Percentiles rank a stretch among this genome's conserved stretches.
phyloP scores from a whole-genome alignment of 352 stramenopile genomes.

The Pythium monospermum region DNA sequence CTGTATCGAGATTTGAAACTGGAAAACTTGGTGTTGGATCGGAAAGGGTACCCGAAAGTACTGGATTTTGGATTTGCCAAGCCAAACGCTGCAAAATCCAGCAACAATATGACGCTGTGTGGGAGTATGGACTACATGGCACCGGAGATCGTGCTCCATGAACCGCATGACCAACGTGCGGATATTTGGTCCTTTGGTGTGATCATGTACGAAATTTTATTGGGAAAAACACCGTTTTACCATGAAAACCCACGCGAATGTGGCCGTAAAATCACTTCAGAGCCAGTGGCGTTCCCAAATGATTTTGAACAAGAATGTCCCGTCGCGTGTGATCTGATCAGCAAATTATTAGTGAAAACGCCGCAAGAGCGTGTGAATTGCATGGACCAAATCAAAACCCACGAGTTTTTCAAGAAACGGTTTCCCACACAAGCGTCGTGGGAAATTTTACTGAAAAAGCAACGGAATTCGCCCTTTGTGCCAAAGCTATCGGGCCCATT shows the following conservation, averaged over 20 bases:
- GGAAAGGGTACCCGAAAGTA: slow-evolving; percentile 83
- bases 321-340: slow-evolving; percentile 49
- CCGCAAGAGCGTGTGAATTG: slow-evolving; percentile 31
- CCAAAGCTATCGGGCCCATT: slow-evolving; percentile 58
- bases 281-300: slow-evolving; percentile 60
- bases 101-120: slow-evolving; percentile 69
- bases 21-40: slow-evolving; percentile 86
- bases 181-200: slow-evolving; percentile 83
- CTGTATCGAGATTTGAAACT: slow-evolving; percentile 90
- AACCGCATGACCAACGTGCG: slow-evolving; percentile 60
- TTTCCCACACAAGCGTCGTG: slow-evolving; percentile 37
- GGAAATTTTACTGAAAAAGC: slow-evolving; percentile 34
- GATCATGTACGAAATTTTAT: slow-evolving; percentile 84
- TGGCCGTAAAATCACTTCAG: slow-evolving; percentile 65
- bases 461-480: slow-evolving; percentile 49
- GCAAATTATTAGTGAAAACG: slow-evolving; percentile 51
- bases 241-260: slow-evolving; percentile 74
- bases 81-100: slow-evolving; percentile 37
- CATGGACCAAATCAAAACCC: slow-evolving; percentile 50
- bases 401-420: slow-evolving; percentile 46
- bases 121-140: slow-evolving; percentile 84
- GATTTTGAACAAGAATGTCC: slow-evolving; percentile 57
- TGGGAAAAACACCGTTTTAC: slow-evolving; percentile 86
- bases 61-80: slow-evolving; percentile 81
- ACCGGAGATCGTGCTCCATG: slow-evolving; percentile 60